Conservation (phyloP, 768 basidiomycete species). For the Suillus plorans region DNA sequence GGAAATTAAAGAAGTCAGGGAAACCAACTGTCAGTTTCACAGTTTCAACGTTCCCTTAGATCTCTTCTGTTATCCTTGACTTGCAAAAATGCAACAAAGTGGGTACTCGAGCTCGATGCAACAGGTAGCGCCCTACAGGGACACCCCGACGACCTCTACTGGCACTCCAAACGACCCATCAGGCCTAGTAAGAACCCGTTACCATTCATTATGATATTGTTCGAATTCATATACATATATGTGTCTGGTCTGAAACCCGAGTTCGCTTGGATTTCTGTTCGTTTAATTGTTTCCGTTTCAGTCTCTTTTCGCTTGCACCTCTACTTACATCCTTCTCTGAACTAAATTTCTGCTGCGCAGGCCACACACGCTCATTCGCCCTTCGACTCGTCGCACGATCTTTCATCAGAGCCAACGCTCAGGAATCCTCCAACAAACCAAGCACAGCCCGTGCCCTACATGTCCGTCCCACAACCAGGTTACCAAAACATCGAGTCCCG, state of each 20-base stretch:
- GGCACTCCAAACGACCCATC: conserved; percentile 26
- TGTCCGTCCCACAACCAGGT: conserved; percentile 15
- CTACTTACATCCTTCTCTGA: conserved; percentile 2
- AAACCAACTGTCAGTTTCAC: neutral
- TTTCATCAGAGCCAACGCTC: conserved; percentile 21
- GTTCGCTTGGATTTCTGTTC: neutral
- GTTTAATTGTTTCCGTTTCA: neutral
- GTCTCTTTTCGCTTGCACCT: conserved; percentile 4
- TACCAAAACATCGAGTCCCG: conserved; percentile 35
- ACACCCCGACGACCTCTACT: conserved; percentile 13
- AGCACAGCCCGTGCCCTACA: conserved; percentile 16
- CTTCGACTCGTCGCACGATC: conserved; percentile 19
- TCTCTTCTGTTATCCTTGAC: neutral
- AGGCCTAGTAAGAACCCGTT: conserved; percentile 15
- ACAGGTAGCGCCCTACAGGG: conserved; percentile 23
- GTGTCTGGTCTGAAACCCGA: neutral
- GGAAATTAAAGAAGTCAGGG: neutral
- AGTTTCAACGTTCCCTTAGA: neutral
- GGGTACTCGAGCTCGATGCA: conserved; percentile 23
- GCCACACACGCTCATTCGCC: conserved; percentile 38
- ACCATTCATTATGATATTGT: neutral
- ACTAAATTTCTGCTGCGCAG: conserved; percentile 29
- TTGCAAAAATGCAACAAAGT: neutral
- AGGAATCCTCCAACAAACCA: conserved; percentile 24
- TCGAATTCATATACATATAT: conserved; percentile 7